Evolutionary conservation across 2,329 filamentous ascomycete species (phyloP).

Genomic region (Penicillium sp.): DNA sequence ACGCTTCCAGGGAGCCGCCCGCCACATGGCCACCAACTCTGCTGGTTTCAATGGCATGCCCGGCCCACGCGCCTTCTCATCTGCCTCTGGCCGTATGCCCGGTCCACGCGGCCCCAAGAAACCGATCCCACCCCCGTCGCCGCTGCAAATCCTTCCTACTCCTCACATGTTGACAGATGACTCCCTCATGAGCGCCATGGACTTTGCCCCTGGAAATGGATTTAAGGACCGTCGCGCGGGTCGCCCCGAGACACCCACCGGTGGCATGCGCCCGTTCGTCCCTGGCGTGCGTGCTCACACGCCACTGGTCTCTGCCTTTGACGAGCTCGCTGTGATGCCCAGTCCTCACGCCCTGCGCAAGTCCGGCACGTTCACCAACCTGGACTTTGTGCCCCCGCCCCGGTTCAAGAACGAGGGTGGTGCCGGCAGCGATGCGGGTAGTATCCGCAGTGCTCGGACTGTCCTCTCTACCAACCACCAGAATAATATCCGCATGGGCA

Average conservation of each 20-base stretch:
- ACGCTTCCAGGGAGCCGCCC: constrained; percentile 50
- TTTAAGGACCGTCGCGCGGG: constrained; percentile 70
- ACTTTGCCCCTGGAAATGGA: constrained; percentile 79
- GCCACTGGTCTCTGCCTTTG: constrained; percentile 80
- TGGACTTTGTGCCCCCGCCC: constrained; percentile 52
- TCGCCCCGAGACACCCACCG: constrained; percentile 60
- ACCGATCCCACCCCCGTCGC: constrained; percentile 68
- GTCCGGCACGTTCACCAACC: constrained; percentile 49
- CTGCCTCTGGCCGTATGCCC: constrained; percentile 54
- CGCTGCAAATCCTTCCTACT: constrained; percentile 75
- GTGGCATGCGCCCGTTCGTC: constrained; percentile 66
- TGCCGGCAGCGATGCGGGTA: constrained; percentile 47
- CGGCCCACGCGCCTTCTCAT: constrained; percentile 63
- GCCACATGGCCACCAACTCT: constrained; percentile 51
- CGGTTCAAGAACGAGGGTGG: constrained; percentile 49
- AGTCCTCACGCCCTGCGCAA: constrained; percentile 66
- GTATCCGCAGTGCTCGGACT: constrained; percentile 68
- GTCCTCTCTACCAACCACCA: constrained; percentile 71
- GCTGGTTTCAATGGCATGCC: constrained; percentile 36
- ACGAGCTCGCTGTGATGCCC: constrained; percentile 80
- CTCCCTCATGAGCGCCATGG: constrained; percentile 68
- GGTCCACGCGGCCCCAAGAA: constrained; percentile 52
- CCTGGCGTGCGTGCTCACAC: constrained; percentile 70
- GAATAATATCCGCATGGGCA: constrained; percentile 74
- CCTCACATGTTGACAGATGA: constrained; percentile 84